These are phyloP conservation scores for Plasmopara muralis DNA, from an alignment of 352 stramenopile species.

Conservation along the genomic window DNA sequence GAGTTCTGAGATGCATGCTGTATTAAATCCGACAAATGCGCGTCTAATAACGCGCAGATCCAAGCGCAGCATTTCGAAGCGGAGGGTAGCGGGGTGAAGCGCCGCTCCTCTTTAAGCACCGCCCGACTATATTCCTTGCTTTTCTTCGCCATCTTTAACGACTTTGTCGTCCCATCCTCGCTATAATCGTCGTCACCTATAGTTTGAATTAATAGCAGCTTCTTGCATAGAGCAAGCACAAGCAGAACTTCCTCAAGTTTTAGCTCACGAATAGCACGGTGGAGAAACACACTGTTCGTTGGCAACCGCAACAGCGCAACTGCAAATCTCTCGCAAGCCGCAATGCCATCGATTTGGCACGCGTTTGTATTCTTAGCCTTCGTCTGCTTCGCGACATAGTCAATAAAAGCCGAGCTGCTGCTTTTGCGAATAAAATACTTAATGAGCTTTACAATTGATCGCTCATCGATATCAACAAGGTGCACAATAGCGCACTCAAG, in stretches of 20 bases:
- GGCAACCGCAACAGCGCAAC: constrained; percentile 51
- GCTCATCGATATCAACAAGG: constrained; percentile 74
- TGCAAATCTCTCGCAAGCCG: constrained; percentile 42
- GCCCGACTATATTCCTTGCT: constrained; percentile 10
- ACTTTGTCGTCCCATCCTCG: constrained; percentile 11
- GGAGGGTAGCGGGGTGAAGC: constrained; percentile 33
- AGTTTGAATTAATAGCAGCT: constrained; percentile 47
- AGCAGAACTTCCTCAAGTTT: constrained; percentile 61
- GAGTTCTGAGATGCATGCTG: constrained; percentile 46
- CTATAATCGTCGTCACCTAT: constrained; percentile 18
- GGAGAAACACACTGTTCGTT: constrained; percentile 71
- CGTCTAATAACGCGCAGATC: constrained; percentile 71
- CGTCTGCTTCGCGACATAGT: constrained; percentile 24
- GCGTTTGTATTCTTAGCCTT: constrained; percentile 18
- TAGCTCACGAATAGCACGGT: constrained; percentile 66
- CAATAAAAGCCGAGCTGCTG: constrained; percentile 27
- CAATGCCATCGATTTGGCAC: constrained; percentile 10
- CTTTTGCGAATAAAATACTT: constrained; percentile 73
- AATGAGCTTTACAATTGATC: constrained; percentile 55
- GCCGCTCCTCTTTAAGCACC: constrained; percentile 17
- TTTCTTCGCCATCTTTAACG: constrained; percentile 17
- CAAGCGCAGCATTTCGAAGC: constrained; percentile 52
- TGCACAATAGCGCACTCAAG: constrained; percentile 57
- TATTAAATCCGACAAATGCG: constrained; percentile 60
- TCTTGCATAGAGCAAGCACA: constrained; percentile 63